Evolutionary conservation across 2,329 filamentous ascomycete species (phyloP), one percentile per base, ranked within the genome.

Genomic region (Aaosphaeria arxii): DNA sequence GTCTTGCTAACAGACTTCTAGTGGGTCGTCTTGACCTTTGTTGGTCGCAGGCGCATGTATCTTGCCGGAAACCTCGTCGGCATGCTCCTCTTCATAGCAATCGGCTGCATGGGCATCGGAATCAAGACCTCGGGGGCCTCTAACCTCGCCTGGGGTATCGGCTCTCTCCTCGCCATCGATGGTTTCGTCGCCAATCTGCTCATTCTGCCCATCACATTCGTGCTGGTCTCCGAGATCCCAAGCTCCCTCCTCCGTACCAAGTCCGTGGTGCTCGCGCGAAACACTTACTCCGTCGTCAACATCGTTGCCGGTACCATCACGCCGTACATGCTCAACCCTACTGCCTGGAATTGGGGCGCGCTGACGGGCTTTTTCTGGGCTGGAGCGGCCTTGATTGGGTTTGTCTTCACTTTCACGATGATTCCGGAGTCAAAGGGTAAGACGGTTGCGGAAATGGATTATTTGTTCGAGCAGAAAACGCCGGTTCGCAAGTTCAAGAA

Each of bases 141-240:
- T 24, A 24, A 24, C 17, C 17, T 24, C 17, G 17, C 17, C 17
- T 24, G 17, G 17, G 17, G 17, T 24, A 24, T 24, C 17, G 17
- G 17, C 17, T 24, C 17, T 24, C 17, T 24, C 17, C 17, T 24
- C 17, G 17, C 17, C 17, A 24, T 24, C 17, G 17, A 24, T 24
- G 17, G 17, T 24, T 24, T 24, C 17, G 17, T 24, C 17, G 17
- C 17, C 17, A 24, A 24, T 3, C 17, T 24, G 17, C 17, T 24
- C 17, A 24, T 24, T 3, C 17, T 24, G 17, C 84, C 84, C 41
- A 79, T 80, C 36, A 85, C 83, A 6, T 87, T 79, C 77, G 80
- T 82, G 69, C 83, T 86, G 55, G 86, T 86, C 42, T 82, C 79
- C 56, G 84, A 87, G 67, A 86, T 84, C 2, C 84, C 84, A 0